These are phyloP conservation scores for Cerrena zonata DNA, from an alignment of 1,284 basidiomycete species.

Conservation along the genomic window DNA sequence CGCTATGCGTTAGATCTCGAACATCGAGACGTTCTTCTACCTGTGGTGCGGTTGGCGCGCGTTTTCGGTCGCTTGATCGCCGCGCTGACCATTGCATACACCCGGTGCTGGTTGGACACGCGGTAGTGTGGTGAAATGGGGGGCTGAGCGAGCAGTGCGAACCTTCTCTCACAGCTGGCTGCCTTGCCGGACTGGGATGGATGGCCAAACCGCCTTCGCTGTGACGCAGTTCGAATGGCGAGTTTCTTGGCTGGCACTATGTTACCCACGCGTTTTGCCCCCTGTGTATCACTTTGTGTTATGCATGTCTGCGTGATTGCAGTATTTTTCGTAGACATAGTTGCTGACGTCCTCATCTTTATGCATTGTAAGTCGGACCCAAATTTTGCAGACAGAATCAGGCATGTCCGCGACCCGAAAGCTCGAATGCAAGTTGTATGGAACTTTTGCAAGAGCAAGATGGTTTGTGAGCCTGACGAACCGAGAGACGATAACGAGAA, in stretches of 20 bases:
- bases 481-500: slow-evolving; percentile 79
- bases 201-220: slow-evolving; percentile 38
- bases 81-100: slow-evolving; percentile 63
- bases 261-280: slow-evolving; percentile 51
- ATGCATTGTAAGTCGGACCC: slow-evolving; percentile 68
- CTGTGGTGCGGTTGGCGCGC: slow-evolving; percentile 63
- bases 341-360: slow-evolving; percentile 49
- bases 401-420: slow-evolving; percentile 83
- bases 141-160: slow-evolving; percentile 89
- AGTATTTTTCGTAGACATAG: slow-evolving; percentile 33
- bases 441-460: slow-evolving; percentile 81
- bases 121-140: slow-evolving; percentile 85
- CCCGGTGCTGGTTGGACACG: slow-evolving; percentile 74
- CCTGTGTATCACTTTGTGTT: slow-evolving; percentile 41
- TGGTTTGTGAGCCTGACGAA: slow-evolving; percentile 80
- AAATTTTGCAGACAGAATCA: slow-evolving; percentile 76
- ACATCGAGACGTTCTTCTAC: slow-evolving; percentile 74
- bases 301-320: slow-evolving; percentile 27
- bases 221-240: slow-evolving; percentile 58
- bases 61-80: slow-evolving; percentile 88
- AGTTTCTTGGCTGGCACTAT: slow-evolving; percentile 52
- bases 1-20: slow-evolving; percentile 69
- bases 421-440: slow-evolving; percentile 84
- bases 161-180: slow-evolving; percentile 38
- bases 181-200: slow-evolving; percentile 31